Conservation (phyloP, 225 moss, liverwort and hornwort species). For the Neckera pumila region DNA sequence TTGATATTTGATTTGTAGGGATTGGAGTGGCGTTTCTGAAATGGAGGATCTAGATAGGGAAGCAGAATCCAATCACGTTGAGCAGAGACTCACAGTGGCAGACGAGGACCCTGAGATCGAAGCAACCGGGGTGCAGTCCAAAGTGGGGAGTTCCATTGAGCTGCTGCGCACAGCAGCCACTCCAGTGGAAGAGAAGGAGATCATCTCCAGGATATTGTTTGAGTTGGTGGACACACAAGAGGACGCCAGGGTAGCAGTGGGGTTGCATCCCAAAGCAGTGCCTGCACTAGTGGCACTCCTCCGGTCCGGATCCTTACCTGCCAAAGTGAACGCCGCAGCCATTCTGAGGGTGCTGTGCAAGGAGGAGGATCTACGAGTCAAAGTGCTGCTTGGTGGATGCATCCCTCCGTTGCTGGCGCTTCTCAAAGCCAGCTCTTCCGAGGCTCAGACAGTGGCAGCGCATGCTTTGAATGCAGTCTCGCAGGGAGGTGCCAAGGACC, state of each 20-base stretch:
- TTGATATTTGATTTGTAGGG: conserved; percentile 32
- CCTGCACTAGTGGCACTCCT: conserved; percentile 82
- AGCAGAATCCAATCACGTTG: conserved; percentile 34
- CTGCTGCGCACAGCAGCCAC: conserved; percentile 56
- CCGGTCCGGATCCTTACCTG: conserved; percentile 72
- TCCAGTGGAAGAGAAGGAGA: conserved; percentile 60
- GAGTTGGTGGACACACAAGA: conserved; percentile 69
- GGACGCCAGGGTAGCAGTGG: conserved; percentile 77
- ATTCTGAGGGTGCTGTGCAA: conserved; percentile 77
- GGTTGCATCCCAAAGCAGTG: conserved; percentile 80
- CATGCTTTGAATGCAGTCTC: conserved; percentile 87
- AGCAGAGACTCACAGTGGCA: conserved; percentile 45
- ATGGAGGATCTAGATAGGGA: conserved; percentile 75
- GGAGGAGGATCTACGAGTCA: conserved; percentile 90
- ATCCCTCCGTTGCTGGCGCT: conserved; percentile 87
- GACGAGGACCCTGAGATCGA: conserved; percentile 23
- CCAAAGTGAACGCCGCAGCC: conserved; percentile 87
- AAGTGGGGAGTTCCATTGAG: conserved; percentile 70
- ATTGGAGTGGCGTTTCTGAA: conserved; percentile 53
- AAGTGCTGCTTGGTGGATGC: conserved; percentile 92
- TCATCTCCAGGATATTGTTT: conserved; percentile 61
- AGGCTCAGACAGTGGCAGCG: conserved; percentile 92
- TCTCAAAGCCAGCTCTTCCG: conserved; percentile 64
- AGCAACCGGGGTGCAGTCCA: conserved; percentile 36
- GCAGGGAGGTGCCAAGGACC: conserved; percentile 87